These are phyloP conservation scores for Agroathelia rolfsii DNA, from an alignment of 1,284 basidiomycete species.

Conservation along the genomic window DNA sequence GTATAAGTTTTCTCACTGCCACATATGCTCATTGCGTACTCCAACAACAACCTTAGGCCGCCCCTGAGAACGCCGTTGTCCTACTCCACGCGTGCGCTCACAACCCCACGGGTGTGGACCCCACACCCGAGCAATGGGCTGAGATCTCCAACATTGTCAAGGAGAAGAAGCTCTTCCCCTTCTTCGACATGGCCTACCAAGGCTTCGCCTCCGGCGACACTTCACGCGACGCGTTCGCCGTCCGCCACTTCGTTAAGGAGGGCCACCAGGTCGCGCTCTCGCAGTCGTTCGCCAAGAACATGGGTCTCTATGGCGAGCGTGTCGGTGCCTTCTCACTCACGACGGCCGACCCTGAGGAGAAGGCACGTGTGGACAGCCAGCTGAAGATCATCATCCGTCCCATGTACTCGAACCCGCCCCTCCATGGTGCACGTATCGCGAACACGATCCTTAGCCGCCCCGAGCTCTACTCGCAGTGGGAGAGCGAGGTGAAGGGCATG, in stretches of 20 bases:
- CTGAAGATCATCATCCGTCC: slow-evolving; percentile 95
- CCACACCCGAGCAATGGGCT: slow-evolving; percentile 88
- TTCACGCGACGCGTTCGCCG: slow-evolving; percentile 85
- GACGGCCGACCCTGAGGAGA: slow-evolving; percentile 68
- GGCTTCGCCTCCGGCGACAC: slow-evolving; percentile 90
- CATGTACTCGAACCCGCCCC: slow-evolving; percentile 97
- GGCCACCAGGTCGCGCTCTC: slow-evolving; percentile 81
- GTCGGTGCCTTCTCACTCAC: slow-evolving; percentile 91
- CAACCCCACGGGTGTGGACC: slow-evolving; percentile 98
- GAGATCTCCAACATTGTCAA: slow-evolving; percentile 84
- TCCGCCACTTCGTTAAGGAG: slow-evolving; percentile 87
- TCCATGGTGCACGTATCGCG: slow-evolving; percentile 92
- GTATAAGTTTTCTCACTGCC: slow-evolving; percentile 5
- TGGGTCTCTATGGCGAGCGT: slow-evolving; percentile 96
- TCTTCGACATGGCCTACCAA: slow-evolving; percentile 98
- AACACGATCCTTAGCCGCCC: slow-evolving; percentile 70
- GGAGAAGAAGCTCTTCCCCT: slow-evolving; percentile 83
- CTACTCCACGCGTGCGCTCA: slow-evolving; percentile 91
- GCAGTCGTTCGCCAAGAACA: slow-evolving; percentile 99
- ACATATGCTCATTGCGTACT: slow-evolving; percentile 8
- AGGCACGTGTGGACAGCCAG: slow-evolving; percentile 85
- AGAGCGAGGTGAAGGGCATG: slow-evolving; percentile 89
- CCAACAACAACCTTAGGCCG: slow-evolving; percentile 35
- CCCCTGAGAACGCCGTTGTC: slow-evolving; percentile 73
- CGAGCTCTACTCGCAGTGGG: slow-evolving; percentile 84